These are phyloP conservation scores for Pistacia vera DNA, from an alignment of 345 rosid species.

Conservation along the genomic window DNA sequence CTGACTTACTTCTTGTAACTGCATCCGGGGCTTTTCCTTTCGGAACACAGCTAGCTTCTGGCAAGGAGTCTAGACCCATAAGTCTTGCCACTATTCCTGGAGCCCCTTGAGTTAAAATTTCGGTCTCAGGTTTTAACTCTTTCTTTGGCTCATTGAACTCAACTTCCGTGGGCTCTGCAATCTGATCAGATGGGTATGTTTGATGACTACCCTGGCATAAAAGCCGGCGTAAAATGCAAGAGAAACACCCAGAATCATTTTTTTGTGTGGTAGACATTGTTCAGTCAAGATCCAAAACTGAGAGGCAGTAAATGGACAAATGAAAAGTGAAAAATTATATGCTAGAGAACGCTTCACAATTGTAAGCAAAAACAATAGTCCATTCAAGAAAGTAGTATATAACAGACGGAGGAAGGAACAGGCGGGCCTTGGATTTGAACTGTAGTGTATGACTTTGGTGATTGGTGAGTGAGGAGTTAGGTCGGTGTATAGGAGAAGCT, in stretches of 20 bases:
- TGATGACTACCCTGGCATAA: slow-evolving; percentile 71
- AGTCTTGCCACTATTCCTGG: slow-evolving; percentile 79
- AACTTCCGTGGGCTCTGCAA: slow-evolving; percentile 25
- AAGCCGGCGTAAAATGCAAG: slow-evolving; percentile 53
- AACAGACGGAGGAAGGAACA: not conserved
- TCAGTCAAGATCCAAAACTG: not conserved
- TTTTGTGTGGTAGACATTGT: slow-evolving; percentile 36
- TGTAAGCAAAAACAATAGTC: not conserved
- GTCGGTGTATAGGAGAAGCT: slow-evolving; percentile 10
- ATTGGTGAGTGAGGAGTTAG: not conserved
- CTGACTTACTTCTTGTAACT: slow-evolving; percentile 76
- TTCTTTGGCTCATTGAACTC: slow-evolving; percentile 26
- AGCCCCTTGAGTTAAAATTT: slow-evolving; percentile 16
- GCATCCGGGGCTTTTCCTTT: slow-evolving; percentile 40
- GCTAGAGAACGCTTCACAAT: slow-evolving; percentile 2
- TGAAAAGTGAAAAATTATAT: not conserved
- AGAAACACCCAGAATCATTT: slow-evolving; percentile 65
- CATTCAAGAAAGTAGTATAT: not conserved
- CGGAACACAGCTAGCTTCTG: slow-evolving; percentile 44
- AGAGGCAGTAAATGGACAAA: slow-evolving; percentile 6
- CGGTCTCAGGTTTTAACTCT: slow-evolving; percentile 16
- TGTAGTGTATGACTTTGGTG: not conserved
- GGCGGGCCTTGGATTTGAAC: slow-evolving; percentile 39
- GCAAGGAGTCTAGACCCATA: slow-evolving; percentile 81
- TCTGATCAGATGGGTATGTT: slow-evolving; percentile 62